A percentile compares a stretch with the other conserved stretches of the same genome.
Evolutionary conservation across 805 yeast genomes (phyloP).

Genomic region (Metschnikowia continentalis): DNA sequence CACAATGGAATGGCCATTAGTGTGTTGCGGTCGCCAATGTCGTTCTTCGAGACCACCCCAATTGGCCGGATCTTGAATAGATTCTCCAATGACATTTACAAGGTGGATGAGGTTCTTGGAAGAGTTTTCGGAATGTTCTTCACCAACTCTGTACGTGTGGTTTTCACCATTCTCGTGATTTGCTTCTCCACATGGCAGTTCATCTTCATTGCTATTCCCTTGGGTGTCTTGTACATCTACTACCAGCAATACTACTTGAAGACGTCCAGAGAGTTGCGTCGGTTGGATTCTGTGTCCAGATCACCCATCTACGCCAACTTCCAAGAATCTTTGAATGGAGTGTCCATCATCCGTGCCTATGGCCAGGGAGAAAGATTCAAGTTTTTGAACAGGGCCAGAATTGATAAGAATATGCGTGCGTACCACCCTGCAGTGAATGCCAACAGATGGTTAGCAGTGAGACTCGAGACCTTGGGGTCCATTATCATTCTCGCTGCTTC

Average conservation of each 20-base stretch:
- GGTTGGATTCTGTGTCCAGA: conserved; percentile 74
- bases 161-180: conserved; percentile 75
- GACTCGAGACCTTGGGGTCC: conserved; percentile 89
- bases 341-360: conserved; percentile 71
- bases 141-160: conserved; percentile 55
- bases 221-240: conserved; percentile 57
- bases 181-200: conserved; percentile 87
- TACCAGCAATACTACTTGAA: conserved; percentile 75
- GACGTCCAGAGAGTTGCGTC: conserved; percentile 77
- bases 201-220: conserved; percentile 65
- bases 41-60: conserved; percentile 93
- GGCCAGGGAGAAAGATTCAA: conserved; percentile 60
- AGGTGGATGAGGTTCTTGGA: conserved; percentile 75
- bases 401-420: conserved; percentile 88
- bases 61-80: conserved; percentile 88
- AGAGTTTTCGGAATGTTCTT: conserved; percentile 70
- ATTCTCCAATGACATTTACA: conserved; percentile 86
- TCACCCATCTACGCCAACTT: conserved; percentile 82
- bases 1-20: conserved; percentile 69
- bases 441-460: conserved; percentile 95
- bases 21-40: conserved; percentile 89
- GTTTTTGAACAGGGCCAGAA: conserved; percentile 59
- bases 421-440: conserved; percentile 89
- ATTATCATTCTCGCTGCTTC: conserved; percentile 84
- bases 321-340: conserved; percentile 77